phyloP scores from a whole-genome alignment of 305 asterid species.

The Ajuga reptans region DNA sequence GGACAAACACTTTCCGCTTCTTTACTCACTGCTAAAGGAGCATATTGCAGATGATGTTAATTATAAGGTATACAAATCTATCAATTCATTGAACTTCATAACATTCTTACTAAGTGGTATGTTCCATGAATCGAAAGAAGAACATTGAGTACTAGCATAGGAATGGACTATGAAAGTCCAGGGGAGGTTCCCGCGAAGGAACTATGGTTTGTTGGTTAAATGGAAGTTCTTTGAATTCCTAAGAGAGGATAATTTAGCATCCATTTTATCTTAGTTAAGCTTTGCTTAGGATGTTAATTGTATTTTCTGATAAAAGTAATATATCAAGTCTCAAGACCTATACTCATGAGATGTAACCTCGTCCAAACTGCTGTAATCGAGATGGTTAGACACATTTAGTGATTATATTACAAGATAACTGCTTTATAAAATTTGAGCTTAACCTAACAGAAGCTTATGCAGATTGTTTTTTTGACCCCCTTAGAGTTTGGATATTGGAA shows the following conservation, averaged over 20 bases:
- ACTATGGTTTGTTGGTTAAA: not conserved
- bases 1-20: conserved; percentile 71
- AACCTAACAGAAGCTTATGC: too few relatives aligned
- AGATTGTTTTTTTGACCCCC: not conserved
- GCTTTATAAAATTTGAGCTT: not conserved
- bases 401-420: not conserved
- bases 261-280: not conserved
- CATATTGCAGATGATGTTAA: conserved; percentile 81
- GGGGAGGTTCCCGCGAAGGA: not conserved
- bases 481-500: not conserved
- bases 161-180: not conserved
- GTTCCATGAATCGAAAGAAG: not conserved
- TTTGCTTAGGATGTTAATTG: not conserved
- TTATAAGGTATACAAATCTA: conserved; percentile 54
- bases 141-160: not conserved
- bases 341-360: not conserved
- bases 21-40: conserved; percentile 62
- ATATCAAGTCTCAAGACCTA: not conserved
- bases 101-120: not conserved
- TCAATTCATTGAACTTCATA: not conserved
- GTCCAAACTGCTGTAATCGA: too few relatives aligned
- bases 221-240: not conserved
- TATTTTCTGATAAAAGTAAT: not conserved
- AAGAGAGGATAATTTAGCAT: not conserved
- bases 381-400: not conserved